phyloP scores from a whole-genome alignment of 148 eudicot species.

The Drosera capensis region DNA sequence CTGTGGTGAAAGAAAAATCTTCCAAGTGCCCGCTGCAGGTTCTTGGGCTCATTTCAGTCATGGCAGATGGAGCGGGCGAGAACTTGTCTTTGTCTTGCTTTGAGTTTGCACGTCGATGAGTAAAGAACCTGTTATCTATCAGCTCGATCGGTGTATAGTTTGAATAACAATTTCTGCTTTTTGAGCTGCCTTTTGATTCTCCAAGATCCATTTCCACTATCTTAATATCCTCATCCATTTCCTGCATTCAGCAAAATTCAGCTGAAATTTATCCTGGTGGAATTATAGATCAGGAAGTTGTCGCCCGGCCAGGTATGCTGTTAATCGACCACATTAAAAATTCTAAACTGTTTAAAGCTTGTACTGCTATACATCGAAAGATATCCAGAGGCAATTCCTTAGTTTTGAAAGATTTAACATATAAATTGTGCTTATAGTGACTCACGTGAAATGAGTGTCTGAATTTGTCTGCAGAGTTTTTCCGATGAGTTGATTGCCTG shows the following conservation, averaged over 20 bases:
- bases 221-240: slow-evolving; percentile 72
- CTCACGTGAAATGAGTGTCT: slow-evolving; percentile 32
- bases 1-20: slow-evolving; percentile 45
- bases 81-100: slow-evolving; percentile 26
- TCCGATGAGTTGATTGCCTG: slow-evolving; percentile 29
- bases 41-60: slow-evolving; percentile 59
- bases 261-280: neutral
- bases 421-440: neutral
- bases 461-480: slow-evolving; percentile 28
- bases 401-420: neutral
- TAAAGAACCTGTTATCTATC: slow-evolving; percentile 23
- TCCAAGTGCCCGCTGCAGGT: slow-evolving; percentile 65
- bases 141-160: slow-evolving; percentile 20
- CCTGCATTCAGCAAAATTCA: slow-evolving; percentile 22
- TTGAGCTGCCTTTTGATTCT: slow-evolving; percentile 22
- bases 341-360: too few species aligned
- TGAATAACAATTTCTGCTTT: slow-evolving; percentile 32
- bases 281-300: too few species aligned
- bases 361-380: too few species aligned
- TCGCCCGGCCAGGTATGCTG: too few species aligned
- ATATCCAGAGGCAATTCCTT: neutral
- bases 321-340: too few species aligned
- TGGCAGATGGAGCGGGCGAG: slow-evolving; percentile 63
- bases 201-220: slow-evolving; percentile 89
- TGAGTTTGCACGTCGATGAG: slow-evolving; percentile 14